Evolutionary conservation across 805 yeast species (phyloP).

Genomic region (Wickerhamiella kazuoi): DNA sequence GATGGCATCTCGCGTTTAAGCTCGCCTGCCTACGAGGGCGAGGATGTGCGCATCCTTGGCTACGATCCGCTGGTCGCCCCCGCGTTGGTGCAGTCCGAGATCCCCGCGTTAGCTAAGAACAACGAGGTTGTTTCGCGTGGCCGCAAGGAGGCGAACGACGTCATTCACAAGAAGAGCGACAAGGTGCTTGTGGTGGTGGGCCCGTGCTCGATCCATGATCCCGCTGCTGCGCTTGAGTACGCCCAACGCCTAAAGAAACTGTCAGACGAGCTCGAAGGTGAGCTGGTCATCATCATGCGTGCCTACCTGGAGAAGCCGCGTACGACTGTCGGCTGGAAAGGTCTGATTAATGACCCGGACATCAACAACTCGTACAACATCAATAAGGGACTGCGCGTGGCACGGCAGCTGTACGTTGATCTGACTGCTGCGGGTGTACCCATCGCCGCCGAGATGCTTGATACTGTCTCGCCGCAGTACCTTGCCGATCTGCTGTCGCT

Average conservation of each 20-base stretch:
- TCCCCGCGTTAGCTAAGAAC: constrained; percentile 44
- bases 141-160: constrained; percentile 54
- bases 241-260: constrained; percentile 44
- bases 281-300: constrained; percentile 81
- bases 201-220: constrained; percentile 94
- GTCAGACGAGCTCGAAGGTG: constrained; percentile 47
- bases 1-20: constrained; percentile 1
- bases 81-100: constrained; percentile 73
- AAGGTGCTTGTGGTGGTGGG: constrained; percentile 80
- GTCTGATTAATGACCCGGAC: constrained; percentile 92
- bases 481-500: constrained; percentile 81
- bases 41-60: constrained; percentile 37
- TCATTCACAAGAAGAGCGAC: constrained; percentile 71
- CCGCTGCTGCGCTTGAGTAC: constrained; percentile 80
- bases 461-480: constrained; percentile 93
- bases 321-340: constrained; percentile 99
- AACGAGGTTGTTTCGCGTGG: constrained; percentile 53
- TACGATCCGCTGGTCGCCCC: constrained; percentile 96
- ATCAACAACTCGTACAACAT: constrained; percentile 83
- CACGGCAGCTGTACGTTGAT: constrained; percentile 72
- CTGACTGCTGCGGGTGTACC: constrained; percentile 64
- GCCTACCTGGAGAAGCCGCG: constrained; percentile 97
- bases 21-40: constrained; percentile 5
- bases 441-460: constrained; percentile 94
- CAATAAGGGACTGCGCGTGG: constrained; percentile 80